These are phyloP conservation scores for Aspergillus neotritici DNA, from an alignment of 2,329 filamentous ascomycete species.

Conservation along the genomic window DNA sequence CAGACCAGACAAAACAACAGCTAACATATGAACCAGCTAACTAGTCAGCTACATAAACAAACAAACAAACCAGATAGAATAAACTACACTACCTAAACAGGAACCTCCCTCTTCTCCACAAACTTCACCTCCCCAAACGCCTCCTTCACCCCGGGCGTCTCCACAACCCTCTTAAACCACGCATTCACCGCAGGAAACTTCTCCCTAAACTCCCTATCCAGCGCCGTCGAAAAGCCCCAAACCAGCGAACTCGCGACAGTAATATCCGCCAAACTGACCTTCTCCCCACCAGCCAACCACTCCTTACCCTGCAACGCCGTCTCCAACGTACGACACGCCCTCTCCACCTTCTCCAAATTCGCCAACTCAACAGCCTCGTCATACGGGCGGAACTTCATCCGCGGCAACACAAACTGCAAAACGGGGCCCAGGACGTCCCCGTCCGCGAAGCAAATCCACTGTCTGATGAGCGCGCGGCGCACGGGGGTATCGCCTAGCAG, in stretches of 20 bases:
- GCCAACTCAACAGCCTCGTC: conserved; percentile 17
- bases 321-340: conserved; percentile 18
- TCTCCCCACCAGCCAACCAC: conserved; percentile 21
- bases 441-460: conserved; percentile 46
- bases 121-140: conserved; percentile 25
- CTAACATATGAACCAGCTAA: too few relatives aligned
- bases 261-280: conserved; percentile 27
- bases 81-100: too few relatives aligned
- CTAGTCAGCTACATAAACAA: not conserved
- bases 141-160: conserved; percentile 20
- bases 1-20: too few relatives aligned
- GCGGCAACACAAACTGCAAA: conserved; percentile 16
- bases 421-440: conserved; percentile 20
- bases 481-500: conserved; percentile 42
- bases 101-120: conserved; percentile 18
- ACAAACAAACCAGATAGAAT: too few relatives aligned
- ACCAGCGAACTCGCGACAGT: conserved; percentile 18
- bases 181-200: conserved; percentile 19
- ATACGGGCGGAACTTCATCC: conserved; percentile 15
- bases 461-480: conserved; percentile 39
- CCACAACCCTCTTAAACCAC: conserved; percentile 20
- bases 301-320: conserved; percentile 13
- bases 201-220: conserved; percentile 25
- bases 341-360: conserved; percentile 16
- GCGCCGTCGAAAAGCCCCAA: conserved; percentile 20